Base-by-base conservation (phyloP, 805 yeast genomes). In the Saccharomycodes ludwigii region DNA sequence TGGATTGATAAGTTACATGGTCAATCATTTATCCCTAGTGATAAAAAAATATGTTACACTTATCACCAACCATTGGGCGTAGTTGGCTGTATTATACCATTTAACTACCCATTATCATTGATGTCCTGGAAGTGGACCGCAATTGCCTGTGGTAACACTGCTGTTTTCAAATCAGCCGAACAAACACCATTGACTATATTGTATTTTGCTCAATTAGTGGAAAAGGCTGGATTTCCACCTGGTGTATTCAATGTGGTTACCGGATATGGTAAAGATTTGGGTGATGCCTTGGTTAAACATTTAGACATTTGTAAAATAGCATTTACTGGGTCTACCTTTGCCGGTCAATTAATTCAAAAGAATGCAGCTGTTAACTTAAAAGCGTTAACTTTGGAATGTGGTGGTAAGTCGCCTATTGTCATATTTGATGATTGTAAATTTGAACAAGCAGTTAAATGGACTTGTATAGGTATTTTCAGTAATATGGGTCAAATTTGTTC, bases 1-100 rank as follows among this genome's bases (percentile, higher is more conserved):
- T 81, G 73, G 73, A 81, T 88, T 48, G 94, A 81, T 59, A 82
- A 83, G 65, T 60, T 78, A 41, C 66, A 63, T 42, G 94, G 94
- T 45, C 65, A 34, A 24, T 27, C 34, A 6, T 34, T 19, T 13
- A 34, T 34, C 21, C 37, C 37, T 11, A 30, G 34, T 2, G 10
- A 17, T 25, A 59, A 66, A 18, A 70, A 69, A 47, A 61, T 78
- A 44, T 80, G 80, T 21, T 75, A 73, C 56, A 76, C 85, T 17
- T 62, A 74, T 32, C 75, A 74, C 41, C 80, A 77, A 53, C 78
- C 83, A 5, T 50, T 61, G 31, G 76, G 77, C 12, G 79, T 75
- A 22, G 73, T 76, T 43, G 82, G 74, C 9, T 76, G 73, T 50
- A 71, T 75, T 42, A 71, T 76, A 35, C 83, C 83, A 21, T 75